These are phyloP conservation scores for Candida sojae DNA, from an alignment of 1,139 yeast genomes.

Conservation along the genomic window DNA sequence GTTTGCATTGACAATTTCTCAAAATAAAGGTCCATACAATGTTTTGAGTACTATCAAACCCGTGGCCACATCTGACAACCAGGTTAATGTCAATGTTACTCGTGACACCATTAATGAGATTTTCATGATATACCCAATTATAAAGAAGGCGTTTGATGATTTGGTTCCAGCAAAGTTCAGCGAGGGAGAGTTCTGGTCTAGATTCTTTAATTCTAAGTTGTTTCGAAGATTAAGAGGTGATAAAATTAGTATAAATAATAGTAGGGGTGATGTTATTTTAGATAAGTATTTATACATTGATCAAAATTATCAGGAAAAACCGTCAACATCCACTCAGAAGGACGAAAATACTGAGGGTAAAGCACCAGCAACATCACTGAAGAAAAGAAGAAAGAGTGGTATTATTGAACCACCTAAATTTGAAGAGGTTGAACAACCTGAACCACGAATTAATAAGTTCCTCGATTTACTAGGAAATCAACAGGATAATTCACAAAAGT, in stretches of 20 bases:
- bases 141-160: conserved; percentile 86
- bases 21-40: conserved; percentile 90
- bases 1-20: conserved; percentile 80
- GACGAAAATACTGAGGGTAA: conserved; percentile 16
- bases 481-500: conserved; percentile 73
- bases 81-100: conserved; percentile 89
- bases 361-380: neutral
- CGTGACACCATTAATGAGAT: conserved; percentile 88
- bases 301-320: conserved; percentile 28
- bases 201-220: conserved; percentile 87
- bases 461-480: conserved; percentile 80
- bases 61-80: conserved; percentile 84
- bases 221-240: conserved; percentile 91
- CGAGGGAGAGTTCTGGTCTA: conserved; percentile 96
- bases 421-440: neutral
- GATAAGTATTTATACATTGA: conserved; percentile 79
- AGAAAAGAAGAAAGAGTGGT: conserved; percentile 4
- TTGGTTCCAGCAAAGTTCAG: conserved; percentile 77
- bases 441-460: conserved; percentile 48
- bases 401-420: conserved; percentile 1
- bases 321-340: conserved; percentile 2
- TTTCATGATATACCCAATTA: conserved; percentile 90
- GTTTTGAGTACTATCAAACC: conserved; percentile 93
- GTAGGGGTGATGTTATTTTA: conserved; percentile 79
- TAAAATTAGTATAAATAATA: conserved; percentile 61